Evolutionary conservation across 108 stramenopile genomes (phyloP), one percentile per base, ranked within the genome.

Genomic region (Nitzschia sp.): DNA sequence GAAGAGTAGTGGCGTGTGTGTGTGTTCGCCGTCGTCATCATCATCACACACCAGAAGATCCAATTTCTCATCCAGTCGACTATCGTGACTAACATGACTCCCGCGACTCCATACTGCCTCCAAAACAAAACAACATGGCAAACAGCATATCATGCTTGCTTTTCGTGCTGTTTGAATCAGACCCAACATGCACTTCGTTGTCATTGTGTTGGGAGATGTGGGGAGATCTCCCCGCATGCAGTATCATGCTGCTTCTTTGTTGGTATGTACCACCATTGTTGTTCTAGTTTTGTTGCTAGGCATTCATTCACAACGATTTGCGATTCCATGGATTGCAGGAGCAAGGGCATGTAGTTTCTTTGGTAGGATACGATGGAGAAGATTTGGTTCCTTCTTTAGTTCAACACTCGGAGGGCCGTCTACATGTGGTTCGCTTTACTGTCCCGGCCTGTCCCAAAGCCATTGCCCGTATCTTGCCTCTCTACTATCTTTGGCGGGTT

Each of bases 211-310:
- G 24, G 93, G 97, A 10, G 95, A 95, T 67, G 26, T 95, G 9
- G 95, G 97, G 7, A 61, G 98, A 57, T 96, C 94, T 44, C 99
- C 98, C 15, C 90, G 99, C 1, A 99, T 99, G 99, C 97, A 98
- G 72, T 99, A 98, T 75, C 98, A 99, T 67, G 90, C 95, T 2
- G 57, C 85, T n/a, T 96, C 93, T 8, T 68, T 99, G 19, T 74
- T 97, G 10, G 54, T 52, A 43, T 1, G 53, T 54, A 15, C 29
- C 15, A 21, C 2, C 46, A 6, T 17, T 48, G 46, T 48, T 48
- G 46, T 17, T 48, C 46, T 17, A 3, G 17, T 5, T 6, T 17
- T 2, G 46, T 48, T 17, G 46, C 6, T 2, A 17, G 1, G 17
- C 17, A 17, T 15, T 17, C 46, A 6, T 17, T 17, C 43, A 43